Percentiles rank a stretch among this genome's conserved stretches.
Conservation (phyloP, 2,329 filamentous ascomycete genomes). For the Trichocomaceae sp. region DNA sequence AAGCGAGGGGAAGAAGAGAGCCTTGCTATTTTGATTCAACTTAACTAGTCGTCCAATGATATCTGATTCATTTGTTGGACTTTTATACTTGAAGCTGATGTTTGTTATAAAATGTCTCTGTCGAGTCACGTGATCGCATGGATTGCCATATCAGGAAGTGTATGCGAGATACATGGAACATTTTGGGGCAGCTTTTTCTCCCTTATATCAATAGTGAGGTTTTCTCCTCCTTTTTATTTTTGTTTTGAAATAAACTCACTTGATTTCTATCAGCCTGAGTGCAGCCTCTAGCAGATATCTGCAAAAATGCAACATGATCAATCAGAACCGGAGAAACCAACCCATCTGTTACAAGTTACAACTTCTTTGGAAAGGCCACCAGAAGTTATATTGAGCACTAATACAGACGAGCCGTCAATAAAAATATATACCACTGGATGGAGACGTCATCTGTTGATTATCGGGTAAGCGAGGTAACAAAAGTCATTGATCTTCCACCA, state of each 20-base stretch:
- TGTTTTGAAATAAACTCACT: not conserved
- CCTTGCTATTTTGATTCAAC: too few relatives aligned
- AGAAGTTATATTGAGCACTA: not conserved
- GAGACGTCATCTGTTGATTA: not conserved
- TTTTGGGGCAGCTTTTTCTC: too few relatives aligned
- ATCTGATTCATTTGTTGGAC: too few relatives aligned
- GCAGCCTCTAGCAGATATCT: not conserved
- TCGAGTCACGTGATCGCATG: conserved; percentile 6
- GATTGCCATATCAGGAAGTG: not conserved
- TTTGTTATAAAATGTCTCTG: not conserved
- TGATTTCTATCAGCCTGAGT: not conserved
- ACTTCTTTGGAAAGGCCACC: not conserved
- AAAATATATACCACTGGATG: not conserved
- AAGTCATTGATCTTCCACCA: not conserved
- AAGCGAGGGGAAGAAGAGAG: too few relatives aligned
- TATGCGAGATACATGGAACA: not conserved
- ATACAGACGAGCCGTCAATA: too few relatives aligned
- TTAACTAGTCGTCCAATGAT: too few relatives aligned
- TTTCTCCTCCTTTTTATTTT: not conserved
- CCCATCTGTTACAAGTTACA: not conserved
- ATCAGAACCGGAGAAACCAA: not conserved
- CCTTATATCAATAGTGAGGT: not conserved
- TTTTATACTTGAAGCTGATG: too few relatives aligned
- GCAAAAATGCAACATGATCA: not conserved
- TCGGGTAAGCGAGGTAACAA: not conserved